Evolutionary conservation across 805 yeast genomes (phyloP).

Genomic region (Kodamaea laetipori): DNA sequence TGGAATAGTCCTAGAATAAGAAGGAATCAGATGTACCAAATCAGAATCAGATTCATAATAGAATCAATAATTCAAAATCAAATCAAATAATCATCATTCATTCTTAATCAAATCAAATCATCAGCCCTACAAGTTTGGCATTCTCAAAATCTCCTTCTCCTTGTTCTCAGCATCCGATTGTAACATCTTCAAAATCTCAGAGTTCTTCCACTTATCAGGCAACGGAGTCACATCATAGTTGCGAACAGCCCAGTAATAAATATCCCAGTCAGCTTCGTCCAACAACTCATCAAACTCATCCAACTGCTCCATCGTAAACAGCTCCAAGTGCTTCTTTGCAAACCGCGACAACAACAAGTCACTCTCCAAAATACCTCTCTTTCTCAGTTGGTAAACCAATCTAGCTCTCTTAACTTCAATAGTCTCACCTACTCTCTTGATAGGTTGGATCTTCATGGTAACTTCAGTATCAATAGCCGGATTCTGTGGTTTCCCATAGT

Average conservation of each 20-base stretch:
- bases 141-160: conserved; percentile 72
- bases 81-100: too few relatives aligned
- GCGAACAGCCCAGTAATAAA: conserved; percentile 94
- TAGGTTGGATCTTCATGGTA: conserved; percentile 73
- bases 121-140: conserved; percentile 63
- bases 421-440: conserved; percentile 73
- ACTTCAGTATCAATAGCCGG: conserved; percentile 46
- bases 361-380: conserved; percentile 93
- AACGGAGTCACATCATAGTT: conserved; percentile 80
- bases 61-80: too few relatives aligned
- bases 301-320: conserved; percentile 63
- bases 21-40: too few relatives aligned
- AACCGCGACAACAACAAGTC: conserved; percentile 83
- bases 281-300: conserved; percentile 83
- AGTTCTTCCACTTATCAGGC: conserved; percentile 82
- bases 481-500: conserved; percentile 46
- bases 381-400: conserved; percentile 85
- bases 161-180: conserved; percentile 76
- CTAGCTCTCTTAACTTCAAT: conserved; percentile 81
- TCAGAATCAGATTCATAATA: too few relatives aligned
- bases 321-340: conserved; percentile 70
- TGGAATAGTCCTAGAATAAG: too few relatives aligned
- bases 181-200: conserved; percentile 60
- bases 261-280: conserved; percentile 98
- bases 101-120: too few relatives aligned